Evolutionary conservation across 2,329 filamentous ascomycete genomes (phyloP).

Genomic region (Ascochyta lentis): DNA sequence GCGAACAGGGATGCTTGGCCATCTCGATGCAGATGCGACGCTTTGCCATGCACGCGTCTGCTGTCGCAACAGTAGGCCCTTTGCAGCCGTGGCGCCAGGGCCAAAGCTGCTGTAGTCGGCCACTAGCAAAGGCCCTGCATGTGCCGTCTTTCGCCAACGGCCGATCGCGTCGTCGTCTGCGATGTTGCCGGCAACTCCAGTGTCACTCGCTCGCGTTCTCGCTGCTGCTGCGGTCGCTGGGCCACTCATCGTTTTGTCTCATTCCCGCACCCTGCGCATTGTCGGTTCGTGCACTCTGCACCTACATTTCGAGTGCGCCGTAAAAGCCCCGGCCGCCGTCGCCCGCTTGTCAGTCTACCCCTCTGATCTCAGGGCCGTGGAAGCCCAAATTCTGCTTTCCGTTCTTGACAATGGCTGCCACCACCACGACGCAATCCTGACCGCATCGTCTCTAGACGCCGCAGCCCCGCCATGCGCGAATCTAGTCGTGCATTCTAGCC

Average conservation of each 20-base stretch:
- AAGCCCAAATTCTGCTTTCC: constrained; percentile 22
- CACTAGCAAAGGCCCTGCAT: constrained; percentile 9
- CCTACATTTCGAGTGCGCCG: constrained; percentile 9
- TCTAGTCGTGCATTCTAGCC: constrained; percentile 16
- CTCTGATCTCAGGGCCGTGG: constrained; percentile 12
- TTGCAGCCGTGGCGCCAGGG: constrained; percentile 6
- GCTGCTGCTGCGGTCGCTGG: constrained; percentile 2
- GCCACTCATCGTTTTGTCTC: constrained; percentile 5
- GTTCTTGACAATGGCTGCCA: constrained; percentile 15
- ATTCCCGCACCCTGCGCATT: constrained; percentile 12
- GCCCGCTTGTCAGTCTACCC: constrained; percentile 5
- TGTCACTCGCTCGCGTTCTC: constrained; percentile 5
- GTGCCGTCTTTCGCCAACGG: constrained; percentile 8
- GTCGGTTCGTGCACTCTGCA: constrained; percentile 12
- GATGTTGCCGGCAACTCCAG: constrained; percentile 15
- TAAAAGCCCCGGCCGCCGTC: constrained; percentile 3
- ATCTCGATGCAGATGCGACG: constrained; percentile 1
- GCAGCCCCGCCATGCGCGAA: constrained; percentile 28
- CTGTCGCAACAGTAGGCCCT: constrained; percentile 9
- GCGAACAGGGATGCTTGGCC: background rate
- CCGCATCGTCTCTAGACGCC: constrained; percentile 16
- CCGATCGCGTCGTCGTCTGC: constrained; percentile 15
- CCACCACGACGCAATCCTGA: constrained; percentile 18
- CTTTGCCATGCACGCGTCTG: background rate
- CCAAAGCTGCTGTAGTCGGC: background rate